Evolutionary conservation across 2,329 filamentous ascomycete species (phyloP).

Genomic region (Pleoardoris graminearum): DNA sequence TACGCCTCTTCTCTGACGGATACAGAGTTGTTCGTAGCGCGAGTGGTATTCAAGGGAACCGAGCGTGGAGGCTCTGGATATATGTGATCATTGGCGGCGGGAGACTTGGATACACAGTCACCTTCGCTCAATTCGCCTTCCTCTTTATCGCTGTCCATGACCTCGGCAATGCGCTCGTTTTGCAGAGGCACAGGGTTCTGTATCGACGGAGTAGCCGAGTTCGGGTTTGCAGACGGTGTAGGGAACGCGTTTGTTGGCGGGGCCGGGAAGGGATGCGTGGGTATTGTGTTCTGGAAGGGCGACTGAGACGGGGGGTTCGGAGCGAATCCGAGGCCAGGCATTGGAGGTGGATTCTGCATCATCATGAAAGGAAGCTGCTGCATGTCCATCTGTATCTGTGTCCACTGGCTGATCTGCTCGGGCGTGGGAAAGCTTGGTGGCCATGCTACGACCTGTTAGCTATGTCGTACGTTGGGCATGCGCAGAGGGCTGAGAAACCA

Average conservation of each 20-base stretch:
- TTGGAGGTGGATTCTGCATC: conserved; percentile 28
- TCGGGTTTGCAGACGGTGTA: background rate
- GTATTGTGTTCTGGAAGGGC: conserved; percentile 19
- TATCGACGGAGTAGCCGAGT: conserved; percentile 8
- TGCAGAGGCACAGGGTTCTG: conserved; percentile 13
- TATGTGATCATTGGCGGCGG: conserved; percentile 13
- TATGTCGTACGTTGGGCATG: too few species aligned
- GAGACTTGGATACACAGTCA: conserved; percentile 44
- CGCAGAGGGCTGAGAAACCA: background rate
- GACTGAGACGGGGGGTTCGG: conserved; percentile 26
- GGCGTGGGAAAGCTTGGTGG: conserved; percentile 35
- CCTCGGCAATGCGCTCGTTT: conserved; percentile 34
- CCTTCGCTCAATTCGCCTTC: conserved; percentile 78
- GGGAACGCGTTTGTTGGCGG: conserved; percentile 10
- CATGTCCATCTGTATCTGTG: conserved; percentile 26
- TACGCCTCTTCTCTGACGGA: conserved; percentile 18
- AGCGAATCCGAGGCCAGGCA: conserved; percentile 23
- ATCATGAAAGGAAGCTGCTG: conserved; percentile 24
- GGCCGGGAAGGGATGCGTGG: conserved; percentile 19
- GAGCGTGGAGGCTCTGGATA: conserved; percentile 28
- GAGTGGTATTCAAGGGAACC: conserved; percentile 17
- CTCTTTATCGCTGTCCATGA: conserved; percentile 57
- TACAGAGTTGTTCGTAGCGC: background rate
- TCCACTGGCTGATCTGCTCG: conserved; percentile 16
- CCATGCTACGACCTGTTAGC: conserved; percentile 20